Evolutionary conservation across 306 rosid species (phyloP), one percentile per base, ranked within the genome.

Genomic region (Sechiopsis laciniata): DNA sequence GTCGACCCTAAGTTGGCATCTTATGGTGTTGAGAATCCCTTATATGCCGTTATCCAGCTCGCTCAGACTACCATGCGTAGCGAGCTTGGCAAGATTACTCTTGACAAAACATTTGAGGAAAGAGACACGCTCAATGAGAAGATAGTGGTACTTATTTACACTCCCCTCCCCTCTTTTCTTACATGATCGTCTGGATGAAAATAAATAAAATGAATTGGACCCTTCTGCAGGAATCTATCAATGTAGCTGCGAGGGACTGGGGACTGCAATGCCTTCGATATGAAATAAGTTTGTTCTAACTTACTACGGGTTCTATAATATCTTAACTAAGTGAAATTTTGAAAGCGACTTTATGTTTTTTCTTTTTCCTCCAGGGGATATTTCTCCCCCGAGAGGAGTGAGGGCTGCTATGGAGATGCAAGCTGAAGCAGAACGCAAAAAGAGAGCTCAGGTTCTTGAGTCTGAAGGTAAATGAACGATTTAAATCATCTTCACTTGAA

Each of bases 391-490:
- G 19, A 92, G 88, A 68, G 96, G 96, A 55, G 99, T 94, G 74
- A 89, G 89, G 83, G 95, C 88, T 53, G 89, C 99, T 55, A 94
- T 94, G 99, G 97, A 94, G 83, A 88, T 91, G 99, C 99, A 94
- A 85, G 99, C 99, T 12, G 99, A 91, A 81, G 99, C 99, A 63
- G 99, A 94, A 77, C 85, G 99, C 66, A 91, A 88, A 77, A 94
- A 84, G 88, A 89, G 98, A 84, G 97, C 97, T 80, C 97, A 90
- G 83, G 87, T 94, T 79, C 97, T 94, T 35, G 98, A 89, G 74
- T 94, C 98, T 21, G 98, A 94, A 88, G 98, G 98, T 90, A 70
- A 70, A 51, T 22, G 17, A 69, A 22, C 20, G 4, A 51, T 69
- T 50, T 8, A 48, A 69, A 7, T 50, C 45, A 51, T 69, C 58